Evolutionary conservation across 768 basidiomycete genomes (phyloP).

Genomic region (Thelephora ganbajun): DNA sequence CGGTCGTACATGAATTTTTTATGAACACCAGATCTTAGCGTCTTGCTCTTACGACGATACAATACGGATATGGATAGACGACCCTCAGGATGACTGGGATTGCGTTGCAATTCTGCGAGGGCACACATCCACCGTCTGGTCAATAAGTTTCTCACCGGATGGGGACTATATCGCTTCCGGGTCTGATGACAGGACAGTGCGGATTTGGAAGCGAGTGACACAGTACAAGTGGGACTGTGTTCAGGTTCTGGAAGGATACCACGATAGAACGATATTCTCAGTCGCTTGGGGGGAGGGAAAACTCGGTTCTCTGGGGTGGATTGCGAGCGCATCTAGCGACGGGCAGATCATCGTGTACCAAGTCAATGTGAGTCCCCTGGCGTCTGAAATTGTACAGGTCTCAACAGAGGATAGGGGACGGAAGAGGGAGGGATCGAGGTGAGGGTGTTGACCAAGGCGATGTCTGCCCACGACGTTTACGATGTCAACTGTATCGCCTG

Average conservation of each 20-base stretch:
- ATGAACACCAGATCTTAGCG: slow-evolving; percentile 37
- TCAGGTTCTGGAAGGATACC: slow-evolving; percentile 39
- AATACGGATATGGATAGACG: slow-evolving; percentile 86
- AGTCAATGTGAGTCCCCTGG: slow-evolving; percentile 21
- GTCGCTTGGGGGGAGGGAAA: slow-evolving; percentile 50
- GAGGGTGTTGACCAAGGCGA: slow-evolving; percentile 37
- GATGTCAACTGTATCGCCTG: slow-evolving; percentile 82
- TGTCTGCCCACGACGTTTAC: slow-evolving; percentile 63
- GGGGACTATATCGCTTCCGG: slow-evolving; percentile 76
- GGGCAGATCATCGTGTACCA: slow-evolving; percentile 77
- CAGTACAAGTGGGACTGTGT: slow-evolving; percentile 53
- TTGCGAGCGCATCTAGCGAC: slow-evolving; percentile 80
- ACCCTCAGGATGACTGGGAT: slow-evolving; percentile 91
- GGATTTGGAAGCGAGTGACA: slow-evolving; percentile 66
- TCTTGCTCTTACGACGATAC: slow-evolving; percentile 96
- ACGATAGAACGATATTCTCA: slow-evolving; percentile 69
- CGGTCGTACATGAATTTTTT: slow-evolving; percentile 2
- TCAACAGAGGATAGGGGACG: slow-evolving; percentile 9
- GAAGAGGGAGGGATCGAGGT: slow-evolving; percentile 4
- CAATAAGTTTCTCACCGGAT: slow-evolving; percentile 64
- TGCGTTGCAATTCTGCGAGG: slow-evolving; percentile 71
- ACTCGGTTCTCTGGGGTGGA: slow-evolving; percentile 47
- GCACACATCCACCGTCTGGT: slow-evolving; percentile 87
- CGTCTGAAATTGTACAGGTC: not conserved
- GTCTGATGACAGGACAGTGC: slow-evolving; percentile 73